phyloP scores from a whole-genome alignment of 306 rosid species.

The Quillaja saponaria region DNA sequence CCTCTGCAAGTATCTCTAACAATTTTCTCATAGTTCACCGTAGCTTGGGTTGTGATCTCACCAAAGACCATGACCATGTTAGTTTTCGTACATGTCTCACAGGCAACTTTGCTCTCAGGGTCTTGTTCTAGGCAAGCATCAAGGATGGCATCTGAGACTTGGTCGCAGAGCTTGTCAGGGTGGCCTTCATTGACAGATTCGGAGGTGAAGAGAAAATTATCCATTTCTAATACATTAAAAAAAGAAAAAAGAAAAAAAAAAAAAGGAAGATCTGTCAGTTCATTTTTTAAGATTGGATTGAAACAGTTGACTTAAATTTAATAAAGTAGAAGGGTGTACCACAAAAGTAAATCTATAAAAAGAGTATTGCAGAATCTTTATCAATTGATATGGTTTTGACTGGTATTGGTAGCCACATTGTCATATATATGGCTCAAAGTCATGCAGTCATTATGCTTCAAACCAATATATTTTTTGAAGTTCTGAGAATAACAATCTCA shows the following conservation, averaged over 20 bases:
- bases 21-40: constrained; percentile 73
- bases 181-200: constrained; percentile 86
- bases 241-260: constrained; percentile 28
- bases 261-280: constrained; percentile 15
- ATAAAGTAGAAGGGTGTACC: background rate
- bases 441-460: too few relatives aligned
- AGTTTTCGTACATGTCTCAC: constrained; percentile 86
- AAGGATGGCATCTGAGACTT: constrained; percentile 73
- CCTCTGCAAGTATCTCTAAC: constrained; percentile 77
- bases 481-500: too few relatives aligned
- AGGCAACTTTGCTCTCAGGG: constrained; percentile 73
- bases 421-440: background rate
- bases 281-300: background rate
- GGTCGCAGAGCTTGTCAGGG: constrained; percentile 84
- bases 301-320: background rate
- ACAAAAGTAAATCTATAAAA: background rate
- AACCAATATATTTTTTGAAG: too few relatives aligned
- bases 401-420: too few relatives aligned
- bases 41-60: constrained; percentile 78
- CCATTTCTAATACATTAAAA: constrained; percentile 50
- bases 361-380: background rate
- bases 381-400: background rate
- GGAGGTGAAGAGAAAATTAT: constrained; percentile 72
- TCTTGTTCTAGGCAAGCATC: constrained; percentile 84
- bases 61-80: constrained; percentile 94